A percentile compares a stretch with the other conserved stretches of the same genome.
These are phyloP conservation scores for Aureobasidium namibiae DNA, from an alignment of 2,329 filamentous ascomycete genomes.

Conservation along the genomic window DNA sequence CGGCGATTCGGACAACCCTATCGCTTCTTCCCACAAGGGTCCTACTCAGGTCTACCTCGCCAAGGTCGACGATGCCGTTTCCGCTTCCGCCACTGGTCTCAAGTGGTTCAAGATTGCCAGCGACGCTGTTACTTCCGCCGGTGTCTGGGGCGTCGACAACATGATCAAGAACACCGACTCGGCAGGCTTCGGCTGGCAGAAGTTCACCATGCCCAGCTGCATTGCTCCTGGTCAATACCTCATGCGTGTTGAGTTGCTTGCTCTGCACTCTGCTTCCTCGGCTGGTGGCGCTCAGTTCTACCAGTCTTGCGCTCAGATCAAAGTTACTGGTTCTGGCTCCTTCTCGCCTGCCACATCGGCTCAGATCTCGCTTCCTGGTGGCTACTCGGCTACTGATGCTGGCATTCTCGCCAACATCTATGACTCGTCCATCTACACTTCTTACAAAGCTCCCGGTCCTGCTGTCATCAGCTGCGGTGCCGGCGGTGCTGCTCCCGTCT, in stretches of 20 bases:
- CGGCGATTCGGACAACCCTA: conserved; percentile 15
- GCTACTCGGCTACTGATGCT: conserved; percentile 15
- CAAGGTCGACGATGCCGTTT: conserved; percentile 38
- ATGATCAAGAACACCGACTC: conserved; percentile 22
- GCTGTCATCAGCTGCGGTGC: conserved; percentile 25
- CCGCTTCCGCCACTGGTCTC: conserved; percentile 33
- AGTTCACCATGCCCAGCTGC: conserved; percentile 39
- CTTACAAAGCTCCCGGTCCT: conserved; percentile 37
- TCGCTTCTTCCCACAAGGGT: conserved; percentile 19
- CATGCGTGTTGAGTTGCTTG: conserved; percentile 47
- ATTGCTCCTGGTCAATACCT: conserved; percentile 49
- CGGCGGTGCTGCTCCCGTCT: conserved; percentile 4
- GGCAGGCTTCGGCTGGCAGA: conserved; percentile 27
- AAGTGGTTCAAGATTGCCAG: conserved; percentile 48
- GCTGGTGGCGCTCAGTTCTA: conserved; percentile 36
- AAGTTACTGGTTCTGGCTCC: conserved; percentile 15
- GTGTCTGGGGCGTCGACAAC: conserved; percentile 41
- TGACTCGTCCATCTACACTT: conserved; percentile 19
- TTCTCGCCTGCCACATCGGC: neutral
- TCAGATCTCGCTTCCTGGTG: conserved; percentile 16
- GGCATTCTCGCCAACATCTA: conserved; percentile 19
- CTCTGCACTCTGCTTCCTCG: conserved; percentile 44
- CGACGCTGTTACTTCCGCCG: conserved; percentile 38
- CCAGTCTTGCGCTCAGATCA: conserved; percentile 26
- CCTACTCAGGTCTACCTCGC: conserved; percentile 20